Evolutionary conservation across 2,329 filamentous ascomycete species (phyloP).

Genomic region (Pseudogymnoascus sp.): DNA sequence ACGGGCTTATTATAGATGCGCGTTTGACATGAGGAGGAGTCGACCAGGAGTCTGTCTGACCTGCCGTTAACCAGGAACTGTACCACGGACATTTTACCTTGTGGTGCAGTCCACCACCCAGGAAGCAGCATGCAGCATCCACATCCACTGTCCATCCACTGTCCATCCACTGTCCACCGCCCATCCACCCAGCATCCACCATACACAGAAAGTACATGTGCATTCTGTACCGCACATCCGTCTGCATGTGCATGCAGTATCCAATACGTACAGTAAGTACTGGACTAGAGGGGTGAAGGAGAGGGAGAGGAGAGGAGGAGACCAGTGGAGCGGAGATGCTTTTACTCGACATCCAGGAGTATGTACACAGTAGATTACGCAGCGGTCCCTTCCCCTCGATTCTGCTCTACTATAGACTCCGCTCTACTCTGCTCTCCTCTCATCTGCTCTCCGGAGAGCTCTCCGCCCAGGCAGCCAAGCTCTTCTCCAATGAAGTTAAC

Average conservation of each 20-base stretch:
- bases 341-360: not conserved
- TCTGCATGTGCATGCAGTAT: slow-evolving; percentile 5
- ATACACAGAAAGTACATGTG: slow-evolving; percentile 1
- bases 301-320: not conserved
- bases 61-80: slow-evolving; percentile 6
- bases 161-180: not conserved
- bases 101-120: not conserved
- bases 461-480: not conserved
- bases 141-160: not conserved
- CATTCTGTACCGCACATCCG: not conserved
- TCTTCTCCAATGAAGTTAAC: not conserved
- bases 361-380: not conserved
- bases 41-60: not conserved
- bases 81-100: not conserved
- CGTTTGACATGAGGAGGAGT: slow-evolving; percentile 3
- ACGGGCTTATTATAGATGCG: slow-evolving; percentile 4
- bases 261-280: not conserved
- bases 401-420: not conserved
- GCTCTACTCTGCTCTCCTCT: not conserved
- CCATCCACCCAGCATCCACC: not conserved
- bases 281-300: not conserved
- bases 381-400: not conserved
- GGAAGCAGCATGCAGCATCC: not conserved
- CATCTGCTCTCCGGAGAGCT: not conserved
- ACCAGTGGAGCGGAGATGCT: not conserved